Percentiles rank a stretch among this genome's conserved stretches.
These are phyloP conservation scores for Stemphylium beticola DNA, from an alignment of 2,329 filamentous ascomycete species.

Conservation along the genomic window DNA sequence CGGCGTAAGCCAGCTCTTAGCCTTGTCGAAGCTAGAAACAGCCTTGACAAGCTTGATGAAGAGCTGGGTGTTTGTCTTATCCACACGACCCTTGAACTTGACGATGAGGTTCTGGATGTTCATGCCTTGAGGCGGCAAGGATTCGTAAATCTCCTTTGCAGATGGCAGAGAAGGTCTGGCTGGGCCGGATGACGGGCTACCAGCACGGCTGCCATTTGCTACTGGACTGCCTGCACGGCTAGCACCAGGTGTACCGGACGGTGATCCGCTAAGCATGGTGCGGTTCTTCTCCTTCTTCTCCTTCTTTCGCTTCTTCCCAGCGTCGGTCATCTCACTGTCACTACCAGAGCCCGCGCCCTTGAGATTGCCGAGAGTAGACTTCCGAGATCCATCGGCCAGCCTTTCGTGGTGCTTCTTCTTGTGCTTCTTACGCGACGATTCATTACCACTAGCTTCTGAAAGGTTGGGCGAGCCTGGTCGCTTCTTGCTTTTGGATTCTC, in stretches of 20 bases:
- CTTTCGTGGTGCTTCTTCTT: slow-evolving; percentile 48
- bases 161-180: slow-evolving; percentile 46
- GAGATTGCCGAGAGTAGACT: slow-evolving; percentile 29
- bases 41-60: slow-evolving; percentile 56
- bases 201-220: slow-evolving; percentile 40
- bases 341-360: slow-evolving; percentile 66
- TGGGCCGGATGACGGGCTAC: slow-evolving; percentile 31
- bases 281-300: slow-evolving; percentile 64
- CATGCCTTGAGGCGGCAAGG: slow-evolving; percentile 54
- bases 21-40: slow-evolving; percentile 41
- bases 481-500: slow-evolving; percentile 69
- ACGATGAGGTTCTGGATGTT: slow-evolving; percentile 50
- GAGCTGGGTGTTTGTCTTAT: slow-evolving; percentile 41
- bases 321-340: slow-evolving; percentile 74
- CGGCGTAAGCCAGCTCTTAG: slow-evolving; percentile 38
- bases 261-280: slow-evolving; percentile 61
- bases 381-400: slow-evolving; percentile 34
- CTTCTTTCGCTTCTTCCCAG: slow-evolving; percentile 66
- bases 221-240: slow-evolving; percentile 60
- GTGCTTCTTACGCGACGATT: slow-evolving; percentile 73
- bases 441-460: slow-evolving; percentile 90
- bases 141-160: slow-evolving; percentile 53
- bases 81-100: slow-evolving; percentile 51
- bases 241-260: slow-evolving; percentile 65
- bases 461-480: slow-evolving; percentile 83